A percentile compares a stretch with the other conserved stretches of the same genome.
Conservation (phyloP, 2,329 filamentous ascomycete species). For the Esteya vermicola region DNA sequence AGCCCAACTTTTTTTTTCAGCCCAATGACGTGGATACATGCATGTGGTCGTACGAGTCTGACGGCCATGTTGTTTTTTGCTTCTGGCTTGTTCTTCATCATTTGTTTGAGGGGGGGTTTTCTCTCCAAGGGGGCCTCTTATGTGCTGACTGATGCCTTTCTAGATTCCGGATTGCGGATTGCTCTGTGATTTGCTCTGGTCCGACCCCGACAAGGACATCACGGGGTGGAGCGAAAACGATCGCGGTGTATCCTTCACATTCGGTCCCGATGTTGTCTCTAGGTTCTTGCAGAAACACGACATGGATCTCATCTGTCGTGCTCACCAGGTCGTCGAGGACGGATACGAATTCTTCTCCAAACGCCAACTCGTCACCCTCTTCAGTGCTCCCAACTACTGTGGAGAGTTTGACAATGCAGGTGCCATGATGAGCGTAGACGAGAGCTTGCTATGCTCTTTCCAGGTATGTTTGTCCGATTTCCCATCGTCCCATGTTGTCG, state of each 20-base stretch:
- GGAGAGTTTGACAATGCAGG: conserved; percentile 99
- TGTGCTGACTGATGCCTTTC: no score
- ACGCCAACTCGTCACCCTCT: conserved; percentile 89
- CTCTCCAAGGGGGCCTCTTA: no score
- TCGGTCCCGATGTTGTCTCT: conserved; percentile 92
- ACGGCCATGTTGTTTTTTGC: no score
- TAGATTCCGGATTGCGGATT: conserved; percentile 98
- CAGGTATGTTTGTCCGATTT: conserved; percentile 45
- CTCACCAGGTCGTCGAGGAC: conserved; percentile 96
- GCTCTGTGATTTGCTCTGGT: conserved; percentile 95
- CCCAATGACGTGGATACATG: neutral
- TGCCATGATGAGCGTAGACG: conserved; percentile 99
- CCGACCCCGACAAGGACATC: conserved; percentile 97
- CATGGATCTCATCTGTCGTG: conserved; percentile 98
- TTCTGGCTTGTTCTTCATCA: no score
- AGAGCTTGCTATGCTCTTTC: conserved; percentile 97
- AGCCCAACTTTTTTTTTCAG: conserved; percentile 3
- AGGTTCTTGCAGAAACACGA: conserved; percentile 98
- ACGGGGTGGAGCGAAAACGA: conserved; percentile 99
- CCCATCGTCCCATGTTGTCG: conserved; percentile 8
- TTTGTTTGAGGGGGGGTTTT: no score
- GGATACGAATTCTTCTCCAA: conserved; percentile 99
- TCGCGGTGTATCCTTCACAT: conserved; percentile 95
- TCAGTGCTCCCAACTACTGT: conserved; percentile 98
- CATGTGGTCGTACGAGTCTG: no score